These are phyloP conservation scores for Lasiosphaeris hirsuta DNA, from an alignment of 495 filamentous ascomycete genomes.

Conservation along the genomic window DNA sequence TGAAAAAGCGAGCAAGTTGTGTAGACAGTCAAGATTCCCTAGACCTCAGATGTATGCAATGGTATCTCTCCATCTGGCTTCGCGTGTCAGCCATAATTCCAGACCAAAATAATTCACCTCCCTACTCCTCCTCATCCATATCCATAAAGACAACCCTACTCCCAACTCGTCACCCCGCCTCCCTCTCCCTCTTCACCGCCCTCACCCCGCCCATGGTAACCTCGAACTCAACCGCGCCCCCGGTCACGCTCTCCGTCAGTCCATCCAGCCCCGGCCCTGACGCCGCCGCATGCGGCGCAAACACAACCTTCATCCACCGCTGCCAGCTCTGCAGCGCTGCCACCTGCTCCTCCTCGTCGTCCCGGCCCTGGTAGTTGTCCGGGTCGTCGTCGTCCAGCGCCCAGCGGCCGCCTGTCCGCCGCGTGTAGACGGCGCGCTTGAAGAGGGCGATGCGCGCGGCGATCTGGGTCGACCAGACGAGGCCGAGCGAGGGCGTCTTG, in stretches of 20 bases:
- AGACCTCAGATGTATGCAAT: too few species aligned
- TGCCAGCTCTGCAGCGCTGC: conserved; percentile 44
- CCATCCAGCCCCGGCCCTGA: conserved; percentile 39
- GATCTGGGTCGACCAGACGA: conserved; percentile 89
- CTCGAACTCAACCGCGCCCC: conserved; percentile 54
- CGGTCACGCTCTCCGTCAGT: conserved; percentile 40
- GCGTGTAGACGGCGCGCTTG: conserved; percentile 49
- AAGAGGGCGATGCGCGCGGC: conserved; percentile 75
- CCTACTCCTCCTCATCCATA: too few species aligned
- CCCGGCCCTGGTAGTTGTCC: conserved; percentile 10
- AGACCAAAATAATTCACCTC: too few species aligned
- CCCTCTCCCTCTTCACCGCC: conserved; percentile 21
- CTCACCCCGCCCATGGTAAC: conserved; percentile 53
- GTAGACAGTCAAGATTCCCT: too few species aligned
- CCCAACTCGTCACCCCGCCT: conserved; percentile 11
- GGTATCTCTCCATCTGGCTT: too few species aligned
- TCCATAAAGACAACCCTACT: too few species aligned
- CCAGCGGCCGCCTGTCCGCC: neutral
- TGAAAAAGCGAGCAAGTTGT: too few species aligned
- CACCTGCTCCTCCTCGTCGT: conserved; percentile 5
- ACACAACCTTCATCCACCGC: conserved; percentile 77
- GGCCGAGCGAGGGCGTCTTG: conserved; percentile 83
- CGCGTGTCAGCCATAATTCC: too few species aligned
- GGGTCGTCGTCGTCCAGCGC: conserved; percentile 19
- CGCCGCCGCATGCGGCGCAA: conserved; percentile 63